phyloP scores from a whole-genome alignment of 768 basidiomycete genomes.

The Lactarius akahatsu region DNA sequence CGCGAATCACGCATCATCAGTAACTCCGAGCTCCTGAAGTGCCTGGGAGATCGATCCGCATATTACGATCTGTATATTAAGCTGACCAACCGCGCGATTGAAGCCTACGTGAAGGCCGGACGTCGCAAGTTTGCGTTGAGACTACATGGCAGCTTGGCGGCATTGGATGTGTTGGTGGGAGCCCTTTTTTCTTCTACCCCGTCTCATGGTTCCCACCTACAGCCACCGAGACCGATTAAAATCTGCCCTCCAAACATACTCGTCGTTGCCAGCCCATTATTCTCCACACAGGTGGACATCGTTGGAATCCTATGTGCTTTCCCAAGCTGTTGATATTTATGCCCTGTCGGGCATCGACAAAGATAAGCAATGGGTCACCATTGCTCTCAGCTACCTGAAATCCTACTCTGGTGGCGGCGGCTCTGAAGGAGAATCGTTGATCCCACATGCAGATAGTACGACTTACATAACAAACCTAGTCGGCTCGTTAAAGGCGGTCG shows the following conservation, averaged over 20 bases:
- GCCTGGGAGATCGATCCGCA: conserved; percentile 50
- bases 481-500: conserved; percentile 47
- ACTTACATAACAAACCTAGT: conserved; percentile 55
- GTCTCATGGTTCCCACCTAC: conserved; percentile 12
- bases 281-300: conserved; percentile 79
- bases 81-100: conserved; percentile 78
- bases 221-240: conserved; percentile 68
- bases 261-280: conserved; percentile 84
- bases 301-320: conserved; percentile 76
- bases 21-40: conserved; percentile 57
- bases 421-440: conserved; percentile 50
- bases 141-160: conserved; percentile 82
- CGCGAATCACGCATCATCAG: conserved; percentile 46
- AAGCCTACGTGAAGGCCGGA: conserved; percentile 79
- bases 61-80: conserved; percentile 80
- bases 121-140: conserved; percentile 84
- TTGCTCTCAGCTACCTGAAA: conserved; percentile 73
- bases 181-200: not conserved
- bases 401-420: conserved; percentile 63
- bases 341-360: conserved; percentile 51
- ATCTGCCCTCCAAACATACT: conserved; percentile 67
- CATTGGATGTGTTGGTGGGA: conserved; percentile 76
- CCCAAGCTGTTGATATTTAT: conserved; percentile 70
- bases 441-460: conserved; percentile 50
- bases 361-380: conserved; percentile 79